Evolutionary conservation across 2,329 filamentous ascomycete genomes (phyloP).

Genomic region (Aspergillus piperis): DNA sequence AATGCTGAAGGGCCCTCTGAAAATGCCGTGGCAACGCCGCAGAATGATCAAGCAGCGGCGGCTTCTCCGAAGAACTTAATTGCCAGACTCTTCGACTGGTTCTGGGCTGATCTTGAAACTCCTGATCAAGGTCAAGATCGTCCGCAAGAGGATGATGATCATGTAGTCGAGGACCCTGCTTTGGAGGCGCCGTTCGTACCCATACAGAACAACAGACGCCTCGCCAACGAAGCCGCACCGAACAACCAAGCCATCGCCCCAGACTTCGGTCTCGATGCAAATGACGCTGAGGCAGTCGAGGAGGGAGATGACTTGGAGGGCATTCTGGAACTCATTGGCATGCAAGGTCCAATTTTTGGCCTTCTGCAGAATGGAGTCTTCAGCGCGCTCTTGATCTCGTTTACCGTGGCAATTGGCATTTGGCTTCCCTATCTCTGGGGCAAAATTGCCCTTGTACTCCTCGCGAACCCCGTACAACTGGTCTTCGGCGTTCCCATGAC

Average conservation of each 20-base stretch:
- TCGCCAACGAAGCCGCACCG: constrained; percentile 32
- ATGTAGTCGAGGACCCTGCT: constrained; percentile 59
- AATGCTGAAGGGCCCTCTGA: constrained; percentile 2
- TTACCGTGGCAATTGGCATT: constrained; percentile 81
- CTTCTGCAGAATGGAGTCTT: constrained; percentile 95
- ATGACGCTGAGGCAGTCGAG: constrained; percentile 57
- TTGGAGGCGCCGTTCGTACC: constrained; percentile 64
- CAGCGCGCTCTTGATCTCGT: constrained; percentile 83
- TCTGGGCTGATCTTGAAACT: constrained; percentile 47
- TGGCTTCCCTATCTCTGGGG: constrained; percentile 92
- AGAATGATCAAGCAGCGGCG: constrained; percentile 14
- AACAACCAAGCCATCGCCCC: constrained; percentile 38
- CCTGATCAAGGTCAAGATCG: constrained; percentile 39
- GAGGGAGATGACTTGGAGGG: constrained; percentile 95
- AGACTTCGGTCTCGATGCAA: constrained; percentile 64
- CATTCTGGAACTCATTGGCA: constrained; percentile 91
- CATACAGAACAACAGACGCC: constrained; percentile 48
- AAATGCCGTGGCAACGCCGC: constrained; percentile 4
- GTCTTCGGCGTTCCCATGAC: constrained; percentile 69
- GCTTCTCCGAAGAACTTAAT: constrained; percentile 23
- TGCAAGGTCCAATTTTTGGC: constrained; percentile 88
- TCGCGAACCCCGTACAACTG: constrained; percentile 74
- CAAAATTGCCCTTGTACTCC: constrained; percentile 75
- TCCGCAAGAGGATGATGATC: constrained; percentile 57
- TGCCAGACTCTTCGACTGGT: constrained; percentile 42